Base-by-base conservation (phyloP, 1,284 basidiomycete species). In the Mycosarcoma mackinlayi region DNA sequence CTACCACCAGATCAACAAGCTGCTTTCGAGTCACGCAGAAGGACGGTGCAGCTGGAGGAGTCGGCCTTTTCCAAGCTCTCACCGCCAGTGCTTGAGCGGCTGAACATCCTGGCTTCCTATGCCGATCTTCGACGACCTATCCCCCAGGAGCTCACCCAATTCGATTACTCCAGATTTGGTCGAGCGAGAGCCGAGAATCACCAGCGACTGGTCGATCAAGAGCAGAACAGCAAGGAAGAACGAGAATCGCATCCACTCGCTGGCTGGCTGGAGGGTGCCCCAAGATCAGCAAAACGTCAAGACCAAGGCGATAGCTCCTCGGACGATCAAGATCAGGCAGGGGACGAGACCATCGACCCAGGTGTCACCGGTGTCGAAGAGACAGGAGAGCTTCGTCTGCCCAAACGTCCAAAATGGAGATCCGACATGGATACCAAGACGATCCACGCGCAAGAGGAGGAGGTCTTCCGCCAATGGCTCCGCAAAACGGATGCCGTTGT, bases 381-480 rank as follows among this genome's bases (percentile, higher is more conserved):
- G 38, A 53, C 44, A 0, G 63, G 63, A 14, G 69, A 72, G 49
- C 60, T 72, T 3, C 54, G 60, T 16, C 62, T 77, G 9, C 73
- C 75, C 7, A 77, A 75, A 45, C 55, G 68, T 33, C 75, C 75
- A 3, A 65, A 70, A 10, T 77, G 75, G 75, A 42, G 65, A 3
- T 38, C 55, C 13, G 73, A 71, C 27, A 69, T 73, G 64, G 60
- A 65, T 50, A 62, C 67, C 33, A 75, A 77, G 38, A 68, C 70
- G 3, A 57, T 77, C 35, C 73, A 69, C 21, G 39, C 73, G 4
- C 74, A 77, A 44, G 75, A 77, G 34, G 37, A 41, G 4, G 64
- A 73, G 39, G 75, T 75, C 23, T 77, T 77, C 19, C 53, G 64
- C 14, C 57, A 60, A 30, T 77, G 75, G 75, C 71, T 77, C 6